Evolutionary conservation across 2,329 filamentous ascomycete species (phyloP).

Genomic region (Colletotrichum sp.): DNA sequence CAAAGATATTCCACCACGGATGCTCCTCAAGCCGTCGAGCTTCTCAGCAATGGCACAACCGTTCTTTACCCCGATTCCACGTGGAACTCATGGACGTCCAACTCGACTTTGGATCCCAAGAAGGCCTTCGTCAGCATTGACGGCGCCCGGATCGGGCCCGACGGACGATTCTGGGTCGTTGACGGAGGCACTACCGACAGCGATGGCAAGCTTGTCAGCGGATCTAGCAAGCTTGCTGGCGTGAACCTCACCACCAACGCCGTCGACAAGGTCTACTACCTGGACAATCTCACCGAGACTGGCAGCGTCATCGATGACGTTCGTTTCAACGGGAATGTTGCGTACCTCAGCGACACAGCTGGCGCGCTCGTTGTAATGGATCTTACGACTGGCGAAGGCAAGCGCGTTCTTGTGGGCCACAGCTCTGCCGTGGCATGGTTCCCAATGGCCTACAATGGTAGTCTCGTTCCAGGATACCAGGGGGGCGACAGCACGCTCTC

Average conservation of each 20-base stretch:
- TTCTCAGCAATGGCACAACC: neutral
- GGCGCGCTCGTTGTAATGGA: neutral
- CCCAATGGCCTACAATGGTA: neutral
- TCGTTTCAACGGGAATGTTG: neutral
- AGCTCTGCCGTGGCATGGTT: neutral
- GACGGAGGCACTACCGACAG: neutral
- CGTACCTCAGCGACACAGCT: slow-evolving; percentile 1
- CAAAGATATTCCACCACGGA: neutral
- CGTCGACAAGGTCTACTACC: neutral
- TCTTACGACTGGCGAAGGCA: neutral
- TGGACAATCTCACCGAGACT: neutral
- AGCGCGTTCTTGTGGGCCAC: neutral
- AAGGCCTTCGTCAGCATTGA: neutral
- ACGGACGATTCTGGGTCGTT: slow-evolving; percentile 1
- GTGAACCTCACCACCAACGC: neutral
- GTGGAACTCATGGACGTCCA: neutral
- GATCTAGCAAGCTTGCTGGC: neutral
- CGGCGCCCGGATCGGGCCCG: neutral
- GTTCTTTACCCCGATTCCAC: neutral
- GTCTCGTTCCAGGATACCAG: neutral
- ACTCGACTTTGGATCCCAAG: neutral
- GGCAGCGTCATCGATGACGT: neutral
- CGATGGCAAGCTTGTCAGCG: neutral
- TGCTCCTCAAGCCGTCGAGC: neutral
- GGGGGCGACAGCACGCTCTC: neutral